phyloP scores from a whole-genome alignment of 768 basidiomycete species.

The Porphyrellus cyaneotinctus region DNA sequence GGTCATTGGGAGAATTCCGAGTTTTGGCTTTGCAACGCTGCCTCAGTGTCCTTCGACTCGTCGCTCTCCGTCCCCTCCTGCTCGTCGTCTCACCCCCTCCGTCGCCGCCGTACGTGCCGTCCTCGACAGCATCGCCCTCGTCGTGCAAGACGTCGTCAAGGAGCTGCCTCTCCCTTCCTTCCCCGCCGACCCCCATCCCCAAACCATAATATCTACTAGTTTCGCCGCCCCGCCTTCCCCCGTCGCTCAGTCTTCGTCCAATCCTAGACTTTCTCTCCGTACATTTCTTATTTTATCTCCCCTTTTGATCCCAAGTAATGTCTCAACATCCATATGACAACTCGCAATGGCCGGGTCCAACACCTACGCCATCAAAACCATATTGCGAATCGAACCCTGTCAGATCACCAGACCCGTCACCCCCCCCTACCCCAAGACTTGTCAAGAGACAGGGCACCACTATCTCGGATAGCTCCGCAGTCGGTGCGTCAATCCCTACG shows the following conservation, averaged over 20 bases:
- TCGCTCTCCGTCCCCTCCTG: conserved; percentile 30
- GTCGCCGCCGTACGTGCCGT: conserved; percentile 19
- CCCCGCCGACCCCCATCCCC: conserved; percentile 20
- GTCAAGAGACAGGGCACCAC: conserved; percentile 22
- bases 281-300: conserved; percentile 21
- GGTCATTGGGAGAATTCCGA: conserved; percentile 35
- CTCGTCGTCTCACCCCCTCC: conserved; percentile 26
- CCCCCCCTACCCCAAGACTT: conserved; percentile 9
- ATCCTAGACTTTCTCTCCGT: conserved; percentile 16
- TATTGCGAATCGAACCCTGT: conserved; percentile 32
- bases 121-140: conserved; percentile 23
- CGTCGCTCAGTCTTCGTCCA: conserved; percentile 23
- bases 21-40: conserved; percentile 35
- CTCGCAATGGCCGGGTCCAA: conserved; percentile 45
- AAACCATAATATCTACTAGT: conserved; percentile 27
- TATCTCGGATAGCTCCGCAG: conserved; percentile 24
- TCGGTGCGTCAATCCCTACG: conserved; percentile 25
- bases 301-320: conserved; percentile 34
- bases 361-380: conserved; percentile 30
- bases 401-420: conserved; percentile 30
- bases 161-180: conserved; percentile 19
- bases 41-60: conserved; percentile 27
- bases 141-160: conserved; percentile 20
- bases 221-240: conserved; percentile 17
- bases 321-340: conserved; percentile 30